These are phyloP conservation scores for Crotalaria pallida DNA, from an alignment of 306 rosid species.

Conservation along the genomic window DNA sequence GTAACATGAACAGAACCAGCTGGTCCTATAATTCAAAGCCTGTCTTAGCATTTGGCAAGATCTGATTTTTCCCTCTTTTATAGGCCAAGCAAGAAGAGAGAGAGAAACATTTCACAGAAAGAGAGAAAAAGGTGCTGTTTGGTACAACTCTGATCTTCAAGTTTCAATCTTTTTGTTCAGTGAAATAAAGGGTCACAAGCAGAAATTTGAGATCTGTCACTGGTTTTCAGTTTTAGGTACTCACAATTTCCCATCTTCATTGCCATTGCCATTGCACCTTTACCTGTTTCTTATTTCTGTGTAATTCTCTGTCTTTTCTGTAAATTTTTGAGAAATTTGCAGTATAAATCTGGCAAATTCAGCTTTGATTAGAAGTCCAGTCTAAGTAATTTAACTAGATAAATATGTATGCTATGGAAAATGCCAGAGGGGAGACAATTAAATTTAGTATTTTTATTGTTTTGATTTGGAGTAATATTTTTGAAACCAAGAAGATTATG, in stretches of 20 bases:
- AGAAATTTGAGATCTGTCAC: slow-evolving; percentile 59
- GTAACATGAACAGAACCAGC: slow-evolving; percentile 50
- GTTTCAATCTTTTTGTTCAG: slow-evolving; percentile 24
- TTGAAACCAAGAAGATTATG: background rate
- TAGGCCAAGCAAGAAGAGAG: background rate
- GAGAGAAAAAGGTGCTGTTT: background rate
- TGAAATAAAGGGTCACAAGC: slow-evolving; percentile 10
- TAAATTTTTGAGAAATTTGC: background rate
- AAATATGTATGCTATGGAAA: slow-evolving; percentile 23
- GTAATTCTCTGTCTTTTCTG: background rate
- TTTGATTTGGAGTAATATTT: slow-evolving; percentile 1
- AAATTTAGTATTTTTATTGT: background rate
- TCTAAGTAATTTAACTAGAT: background rate
- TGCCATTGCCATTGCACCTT: slow-evolving; percentile 17
- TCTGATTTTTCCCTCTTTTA: slow-evolving; percentile 38
- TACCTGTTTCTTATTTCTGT: background rate
- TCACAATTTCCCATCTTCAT: slow-evolving; percentile 11
- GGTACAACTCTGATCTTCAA: slow-evolving; percentile 24
- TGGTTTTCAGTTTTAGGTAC: slow-evolving; percentile 47
- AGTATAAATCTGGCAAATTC: background rate
- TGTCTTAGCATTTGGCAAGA: slow-evolving; percentile 43
- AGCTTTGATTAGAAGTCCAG: slow-evolving; percentile 8
- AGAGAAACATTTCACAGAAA: background rate
- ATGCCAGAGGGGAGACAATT: background rate
- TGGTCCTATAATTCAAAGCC: slow-evolving; percentile 33